Percentiles rank a stretch among this genome's conserved stretches.
phyloP scores from a whole-genome alignment of 108 stramenopile species.

The Ochromonas danica region DNA sequence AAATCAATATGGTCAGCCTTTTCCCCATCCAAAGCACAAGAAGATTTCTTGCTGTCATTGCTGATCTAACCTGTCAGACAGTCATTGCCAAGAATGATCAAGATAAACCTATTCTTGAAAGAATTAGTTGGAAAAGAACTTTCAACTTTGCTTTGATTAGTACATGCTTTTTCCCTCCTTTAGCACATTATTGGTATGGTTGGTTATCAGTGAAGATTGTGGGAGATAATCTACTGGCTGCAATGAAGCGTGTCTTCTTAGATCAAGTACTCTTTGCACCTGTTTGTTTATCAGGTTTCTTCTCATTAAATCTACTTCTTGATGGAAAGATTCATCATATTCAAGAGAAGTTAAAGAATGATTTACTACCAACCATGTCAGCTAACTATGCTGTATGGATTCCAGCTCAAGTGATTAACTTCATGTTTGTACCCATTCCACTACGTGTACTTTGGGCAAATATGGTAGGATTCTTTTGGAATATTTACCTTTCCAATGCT shows the following conservation, averaged over 20 bases:
- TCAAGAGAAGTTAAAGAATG: slow-evolving; percentile 45
- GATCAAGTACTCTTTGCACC: slow-evolving; percentile 53
- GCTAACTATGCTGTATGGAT: slow-evolving; percentile 67
- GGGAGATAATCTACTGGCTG: slow-evolving; percentile 32
- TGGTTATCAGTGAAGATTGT: slow-evolving; percentile 33
- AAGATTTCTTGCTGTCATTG: slow-evolving; percentile 44
- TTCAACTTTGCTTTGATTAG: slow-evolving; percentile 4
- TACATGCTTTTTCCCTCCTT: slow-evolving; percentile 42
- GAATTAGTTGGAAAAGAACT: slow-evolving; percentile 38
- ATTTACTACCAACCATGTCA: slow-evolving; percentile 41
- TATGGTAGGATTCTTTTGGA: slow-evolving; percentile 76
- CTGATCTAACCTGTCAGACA: slow-evolving; percentile 42
- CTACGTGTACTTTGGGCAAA: slow-evolving; percentile 77
- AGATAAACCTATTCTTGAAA: not conserved
- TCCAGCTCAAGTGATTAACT: slow-evolving; percentile 72
- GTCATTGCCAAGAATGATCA: slow-evolving; percentile 17
- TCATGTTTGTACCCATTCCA: slow-evolving; percentile 65
- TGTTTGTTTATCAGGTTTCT: slow-evolving; percentile 36
- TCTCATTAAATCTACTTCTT: slow-evolving; percentile 44
- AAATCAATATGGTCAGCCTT: no score
- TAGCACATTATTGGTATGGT: slow-evolving; percentile 44
- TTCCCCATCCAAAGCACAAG: no score
- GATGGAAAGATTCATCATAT: slow-evolving; percentile 35
- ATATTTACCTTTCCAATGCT: slow-evolving; percentile 62
- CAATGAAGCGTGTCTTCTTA: slow-evolving; percentile 46